Conservation (phyloP, 192 early-diverging fungal genomes). For the Radiomyces spectabilis region DNA sequence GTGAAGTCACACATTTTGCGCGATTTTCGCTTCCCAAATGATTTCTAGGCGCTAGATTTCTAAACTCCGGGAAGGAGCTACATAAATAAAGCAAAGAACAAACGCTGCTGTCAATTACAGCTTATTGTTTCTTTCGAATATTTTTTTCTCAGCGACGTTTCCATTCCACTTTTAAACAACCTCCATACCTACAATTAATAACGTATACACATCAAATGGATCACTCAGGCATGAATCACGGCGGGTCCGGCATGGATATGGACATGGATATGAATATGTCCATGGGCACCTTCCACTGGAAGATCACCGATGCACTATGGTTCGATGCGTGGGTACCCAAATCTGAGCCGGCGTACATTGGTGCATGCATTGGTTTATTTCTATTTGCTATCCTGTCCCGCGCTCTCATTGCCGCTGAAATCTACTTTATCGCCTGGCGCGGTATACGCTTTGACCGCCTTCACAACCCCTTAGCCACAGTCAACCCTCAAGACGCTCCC, state of each 20-base stretch:
- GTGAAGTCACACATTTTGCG: no score
- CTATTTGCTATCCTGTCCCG: constrained; percentile 35
- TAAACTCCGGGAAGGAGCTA: background rate
- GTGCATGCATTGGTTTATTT: constrained; percentile 38
- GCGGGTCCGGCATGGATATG: background rate
- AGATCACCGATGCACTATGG: constrained; percentile 31
- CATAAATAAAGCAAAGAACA: no score
- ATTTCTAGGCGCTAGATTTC: background rate
- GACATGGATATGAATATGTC: background rate
- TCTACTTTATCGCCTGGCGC: constrained; percentile 32
- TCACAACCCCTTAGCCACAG: no score
- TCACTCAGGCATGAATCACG: background rate
- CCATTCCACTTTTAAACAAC: no score
- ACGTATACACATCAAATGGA: background rate
- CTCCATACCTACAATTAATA: background rate
- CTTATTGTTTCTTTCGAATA: no score
- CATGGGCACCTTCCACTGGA: constrained; percentile 32
- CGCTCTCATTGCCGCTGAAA: constrained; percentile 30
- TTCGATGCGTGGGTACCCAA: constrained; percentile 29
- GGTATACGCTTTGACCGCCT: constrained; percentile 19
- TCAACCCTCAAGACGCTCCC: no score
- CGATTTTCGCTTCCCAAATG: background rate
- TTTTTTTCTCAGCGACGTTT: no score
- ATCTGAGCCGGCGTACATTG: constrained; percentile 38
- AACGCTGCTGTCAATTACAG: no score